A percentile compares a stretch with the other conserved stretches of the same genome.
Evolutionary conservation across 441 rosid species (phyloP).

Genomic region (Dalechampia spathulata): DNA sequence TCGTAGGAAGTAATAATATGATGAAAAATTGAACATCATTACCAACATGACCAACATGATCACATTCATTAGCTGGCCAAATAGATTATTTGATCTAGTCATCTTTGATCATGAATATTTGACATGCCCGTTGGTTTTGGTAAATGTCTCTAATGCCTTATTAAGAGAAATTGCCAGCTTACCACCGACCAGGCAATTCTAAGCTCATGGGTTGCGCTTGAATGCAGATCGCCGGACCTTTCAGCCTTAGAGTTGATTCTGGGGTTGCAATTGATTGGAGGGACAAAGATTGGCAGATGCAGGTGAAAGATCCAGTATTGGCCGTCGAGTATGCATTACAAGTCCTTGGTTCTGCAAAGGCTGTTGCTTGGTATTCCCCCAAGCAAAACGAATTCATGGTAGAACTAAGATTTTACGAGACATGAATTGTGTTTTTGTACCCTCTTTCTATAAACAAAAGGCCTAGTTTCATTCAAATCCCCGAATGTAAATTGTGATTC

Average conservation of each 20-base stretch:
- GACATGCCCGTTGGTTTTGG: no score
- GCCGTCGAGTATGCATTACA: constrained; percentile 84
- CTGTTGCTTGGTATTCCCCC: constrained; percentile 89
- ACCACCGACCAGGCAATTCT: no score
- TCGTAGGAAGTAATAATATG: no score
- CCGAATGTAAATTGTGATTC: no score
- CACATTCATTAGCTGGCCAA: no score
- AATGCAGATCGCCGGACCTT: constrained; percentile 85
- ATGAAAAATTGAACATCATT: no score
- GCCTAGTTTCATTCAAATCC: neutral
- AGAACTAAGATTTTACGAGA: constrained; percentile 82
- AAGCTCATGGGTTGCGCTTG: no score
- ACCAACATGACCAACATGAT: no score
- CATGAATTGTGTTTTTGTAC: constrained; percentile 24
- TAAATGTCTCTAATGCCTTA: no score
- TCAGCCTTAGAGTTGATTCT: constrained; percentile 80
- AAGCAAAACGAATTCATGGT: constrained; percentile 73
- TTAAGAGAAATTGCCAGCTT: no score
- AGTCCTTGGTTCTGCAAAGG: constrained; percentile 90
- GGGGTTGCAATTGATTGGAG: constrained; percentile 49
- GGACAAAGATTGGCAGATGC: constrained; percentile 34
- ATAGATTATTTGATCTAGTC: no score
- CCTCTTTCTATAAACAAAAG: neutral
- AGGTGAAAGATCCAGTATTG: constrained; percentile 48
- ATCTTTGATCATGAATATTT: no score